Evolutionary conservation across 495 filamentous ascomycete species (phyloP).

Genomic region (Aspergillus baeticus): DNA sequence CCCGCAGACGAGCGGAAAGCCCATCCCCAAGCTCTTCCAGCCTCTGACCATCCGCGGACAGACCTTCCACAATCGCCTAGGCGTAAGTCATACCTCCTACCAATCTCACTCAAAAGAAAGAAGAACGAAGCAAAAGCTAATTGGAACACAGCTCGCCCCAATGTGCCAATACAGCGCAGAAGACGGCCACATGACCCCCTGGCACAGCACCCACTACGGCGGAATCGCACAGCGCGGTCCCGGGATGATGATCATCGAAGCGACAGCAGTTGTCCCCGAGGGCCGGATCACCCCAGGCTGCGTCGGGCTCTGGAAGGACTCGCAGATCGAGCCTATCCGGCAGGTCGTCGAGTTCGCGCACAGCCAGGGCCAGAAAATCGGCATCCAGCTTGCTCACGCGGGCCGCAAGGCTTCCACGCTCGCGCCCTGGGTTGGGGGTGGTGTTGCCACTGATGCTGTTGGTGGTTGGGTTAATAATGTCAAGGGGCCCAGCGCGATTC

Average conservation of each 20-base stretch:
- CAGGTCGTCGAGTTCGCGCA: slow-evolving; percentile 68
- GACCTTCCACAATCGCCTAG: slow-evolving; percentile 54
- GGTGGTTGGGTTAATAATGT: too few species aligned
- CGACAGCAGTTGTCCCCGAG: slow-evolving; percentile 64
- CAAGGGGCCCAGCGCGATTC: too few species aligned
- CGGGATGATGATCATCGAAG: slow-evolving; percentile 68
- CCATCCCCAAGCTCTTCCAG: slow-evolving; percentile 61
- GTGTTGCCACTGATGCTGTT: too few species aligned
- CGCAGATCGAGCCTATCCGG: slow-evolving; percentile 60
- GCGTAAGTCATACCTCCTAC: too few species aligned
- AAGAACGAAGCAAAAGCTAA: too few species aligned
- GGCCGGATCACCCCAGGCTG: slow-evolving; percentile 74
- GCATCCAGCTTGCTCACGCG: slow-evolving; percentile 72
- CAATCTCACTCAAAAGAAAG: too few species aligned
- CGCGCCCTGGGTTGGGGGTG: slow-evolving; percentile 60
- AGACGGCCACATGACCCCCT: slow-evolving; percentile 58
- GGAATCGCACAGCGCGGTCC: slow-evolving; percentile 63
- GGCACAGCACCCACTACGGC: slow-evolving; percentile 58
- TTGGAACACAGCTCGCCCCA: too few species aligned
- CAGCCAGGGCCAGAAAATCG: slow-evolving; percentile 67
- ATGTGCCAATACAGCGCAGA: slow-evolving; percentile 69
- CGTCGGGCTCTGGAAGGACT: slow-evolving; percentile 70
- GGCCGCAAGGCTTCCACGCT: slow-evolving; percentile 69
- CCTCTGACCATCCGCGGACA: slow-evolving; percentile 52
- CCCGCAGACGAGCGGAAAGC: slow-evolving; percentile 48